Evolutionary conservation across 2,329 filamentous ascomycete species (phyloP).

Genomic region (Fusarium euwallaceae): DNA sequence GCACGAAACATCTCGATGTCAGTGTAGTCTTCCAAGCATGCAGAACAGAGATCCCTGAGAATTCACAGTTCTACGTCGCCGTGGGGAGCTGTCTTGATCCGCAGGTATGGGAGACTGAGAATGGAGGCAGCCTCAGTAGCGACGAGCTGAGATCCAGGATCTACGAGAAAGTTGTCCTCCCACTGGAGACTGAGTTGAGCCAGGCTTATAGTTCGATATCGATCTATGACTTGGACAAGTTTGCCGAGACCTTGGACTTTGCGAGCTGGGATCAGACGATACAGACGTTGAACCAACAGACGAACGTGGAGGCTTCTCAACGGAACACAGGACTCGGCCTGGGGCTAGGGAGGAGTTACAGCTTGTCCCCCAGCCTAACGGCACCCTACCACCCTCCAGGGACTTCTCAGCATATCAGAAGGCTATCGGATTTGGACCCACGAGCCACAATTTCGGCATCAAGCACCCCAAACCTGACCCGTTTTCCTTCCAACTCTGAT

Average conservation of each 20-base stretch:
- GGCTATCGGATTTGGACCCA: neutral
- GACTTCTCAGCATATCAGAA: neutral
- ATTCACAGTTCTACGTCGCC: slow-evolving; percentile 15
- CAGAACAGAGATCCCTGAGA: slow-evolving; percentile 14
- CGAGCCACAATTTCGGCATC: neutral
- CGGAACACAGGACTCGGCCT: neutral
- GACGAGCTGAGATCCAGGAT: slow-evolving; percentile 6
- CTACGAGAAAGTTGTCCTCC: slow-evolving; percentile 15
- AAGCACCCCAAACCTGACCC: neutral
- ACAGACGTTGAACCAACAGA: neutral
- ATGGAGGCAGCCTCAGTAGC: neutral
- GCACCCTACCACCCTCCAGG: neutral
- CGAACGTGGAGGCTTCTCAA: neutral
- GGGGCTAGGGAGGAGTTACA: neutral
- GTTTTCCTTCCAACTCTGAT: neutral
- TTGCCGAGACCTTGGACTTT: slow-evolving; percentile 9
- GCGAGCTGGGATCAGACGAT: slow-evolving; percentile 20
- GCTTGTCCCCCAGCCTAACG: neutral
- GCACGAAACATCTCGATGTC: neutral
- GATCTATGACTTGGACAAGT: slow-evolving; percentile 15
- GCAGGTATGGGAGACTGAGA: slow-evolving; percentile 10
- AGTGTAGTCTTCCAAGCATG: slow-evolving; percentile 14
- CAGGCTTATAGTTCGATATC: slow-evolving; percentile 16
- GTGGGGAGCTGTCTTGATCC: slow-evolving; percentile 16
- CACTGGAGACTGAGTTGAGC: slow-evolving; percentile 8